Conservation (phyloP, 139 green algal species). For the Limnomonas spitsbergensis region DNA sequence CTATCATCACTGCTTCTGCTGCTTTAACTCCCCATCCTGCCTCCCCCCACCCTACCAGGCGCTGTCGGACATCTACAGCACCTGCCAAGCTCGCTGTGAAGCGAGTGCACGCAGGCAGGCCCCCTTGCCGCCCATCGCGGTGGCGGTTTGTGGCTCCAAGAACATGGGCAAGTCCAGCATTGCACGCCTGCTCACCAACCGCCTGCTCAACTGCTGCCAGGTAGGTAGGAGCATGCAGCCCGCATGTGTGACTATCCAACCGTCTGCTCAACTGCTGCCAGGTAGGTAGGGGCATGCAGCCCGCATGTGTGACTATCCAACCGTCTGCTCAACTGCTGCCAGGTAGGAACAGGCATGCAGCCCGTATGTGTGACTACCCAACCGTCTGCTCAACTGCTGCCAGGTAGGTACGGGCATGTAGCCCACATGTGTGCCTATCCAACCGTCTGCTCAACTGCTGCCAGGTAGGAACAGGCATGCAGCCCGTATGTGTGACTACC, state of each 20-base stretch:
- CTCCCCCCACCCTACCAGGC: neutral
- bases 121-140: conserved; percentile 27
- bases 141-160: conserved; percentile 71
- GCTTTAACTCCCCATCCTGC: too few species aligned
- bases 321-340: conserved; percentile 49
- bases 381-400: conserved; percentile 54
- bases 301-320: too few species aligned
- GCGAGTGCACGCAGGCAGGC: neutral
- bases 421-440: too few species aligned
- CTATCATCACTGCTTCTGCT: neutral
- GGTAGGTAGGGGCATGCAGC: too few species aligned
- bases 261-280: conserved; percentile 47
- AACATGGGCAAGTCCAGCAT: conserved; percentile 83
- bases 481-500: too few species aligned
- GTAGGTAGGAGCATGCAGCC: too few species aligned
- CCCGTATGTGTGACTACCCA: too few species aligned
- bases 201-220: conserved; percentile 48
- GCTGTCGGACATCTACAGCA: neutral
- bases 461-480: neutral
- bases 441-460: conserved; percentile 58
- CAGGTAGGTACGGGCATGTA: too few species aligned
- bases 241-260: too few species aligned
- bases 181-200: conserved; percentile 58
- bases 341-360: too few species aligned
- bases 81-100: neutral